phyloP scores from a whole-genome alignment of 768 basidiomycete species.

The Tricholoma furcatifolium region DNA sequence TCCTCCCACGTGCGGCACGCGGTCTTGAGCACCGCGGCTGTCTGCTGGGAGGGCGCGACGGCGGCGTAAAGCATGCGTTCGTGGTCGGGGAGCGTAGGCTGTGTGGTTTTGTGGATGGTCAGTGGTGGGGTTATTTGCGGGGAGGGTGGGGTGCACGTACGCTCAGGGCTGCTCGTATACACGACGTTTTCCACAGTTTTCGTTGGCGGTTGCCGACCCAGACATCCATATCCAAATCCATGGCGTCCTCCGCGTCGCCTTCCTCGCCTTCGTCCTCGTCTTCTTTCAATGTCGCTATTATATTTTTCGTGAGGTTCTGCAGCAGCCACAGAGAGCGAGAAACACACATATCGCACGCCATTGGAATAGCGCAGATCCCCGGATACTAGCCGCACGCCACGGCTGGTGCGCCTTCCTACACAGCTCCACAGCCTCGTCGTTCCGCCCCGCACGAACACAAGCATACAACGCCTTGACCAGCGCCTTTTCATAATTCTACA shows the following conservation, averaged over 20 bases:
- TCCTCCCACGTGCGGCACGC: slow-evolving; percentile 93
- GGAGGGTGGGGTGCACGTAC: slow-evolving; percentile 38
- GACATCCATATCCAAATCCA: slow-evolving; percentile 38
- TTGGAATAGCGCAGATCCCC: slow-evolving; percentile 75
- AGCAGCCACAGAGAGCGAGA: background rate
- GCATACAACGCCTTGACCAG: slow-evolving; percentile 77
- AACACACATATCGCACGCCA: slow-evolving; percentile 71
- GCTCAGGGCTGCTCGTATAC: slow-evolving; percentile 74
- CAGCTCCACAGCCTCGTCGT: slow-evolving; percentile 81
- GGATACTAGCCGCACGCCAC: slow-evolving; percentile 89
- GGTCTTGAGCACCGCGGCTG: slow-evolving; percentile 61
- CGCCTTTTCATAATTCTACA: slow-evolving; percentile 77
- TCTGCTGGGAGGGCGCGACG: slow-evolving; percentile 71
- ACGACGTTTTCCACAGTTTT: slow-evolving; percentile 85
- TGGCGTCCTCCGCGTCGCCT: slow-evolving; percentile 46
- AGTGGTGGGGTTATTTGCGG: background rate
- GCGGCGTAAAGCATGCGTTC: slow-evolving; percentile 91
- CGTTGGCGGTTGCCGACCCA: slow-evolving; percentile 79
- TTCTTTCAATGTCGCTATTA: slow-evolving; percentile 33
- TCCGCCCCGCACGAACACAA: slow-evolving; percentile 78
- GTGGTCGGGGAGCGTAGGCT: slow-evolving; percentile 57
- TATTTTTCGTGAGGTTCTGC: background rate
- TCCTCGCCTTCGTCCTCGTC: slow-evolving; percentile 50
- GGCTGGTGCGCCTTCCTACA: slow-evolving; percentile 84
- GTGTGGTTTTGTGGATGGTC: background rate